Conservation (phyloP, 75 land plant species). For the Cunninghamia lanceolata region DNA sequence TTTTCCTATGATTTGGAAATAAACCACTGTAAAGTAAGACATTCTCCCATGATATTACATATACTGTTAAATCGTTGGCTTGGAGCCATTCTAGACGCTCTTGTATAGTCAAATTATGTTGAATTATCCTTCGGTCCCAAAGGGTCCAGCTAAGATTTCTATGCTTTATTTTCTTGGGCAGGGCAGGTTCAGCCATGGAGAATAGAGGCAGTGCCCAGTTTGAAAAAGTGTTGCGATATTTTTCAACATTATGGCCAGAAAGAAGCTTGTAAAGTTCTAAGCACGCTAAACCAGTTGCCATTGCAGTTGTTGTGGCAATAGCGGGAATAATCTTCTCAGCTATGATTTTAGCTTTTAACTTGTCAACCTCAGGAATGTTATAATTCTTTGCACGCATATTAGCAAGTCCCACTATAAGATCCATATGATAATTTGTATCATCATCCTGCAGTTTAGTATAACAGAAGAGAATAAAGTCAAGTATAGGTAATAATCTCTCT, state of each 20-base stretch:
- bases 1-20: slow-evolving; percentile 73
- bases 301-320: slow-evolving; percentile 87
- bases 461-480: neutral
- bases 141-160: slow-evolving; percentile 73
- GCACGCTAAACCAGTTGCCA: slow-evolving; percentile 91
- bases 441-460: slow-evolving; percentile 52
- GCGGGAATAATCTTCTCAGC: slow-evolving; percentile 90
- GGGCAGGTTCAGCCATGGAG: slow-evolving; percentile 91
- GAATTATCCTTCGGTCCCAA: slow-evolving; percentile 86
- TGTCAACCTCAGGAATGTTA: slow-evolving; percentile 88
- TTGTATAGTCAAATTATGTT: slow-evolving; percentile 57
- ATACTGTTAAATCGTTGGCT: slow-evolving; percentile 61
- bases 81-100: slow-evolving; percentile 69
- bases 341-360: slow-evolving; percentile 86
- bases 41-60: slow-evolving; percentile 77
- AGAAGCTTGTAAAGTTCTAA: slow-evolving; percentile 86
- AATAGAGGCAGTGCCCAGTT: slow-evolving; percentile 85
- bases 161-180: slow-evolving; percentile 68
- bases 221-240: slow-evolving; percentile 79
- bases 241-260: slow-evolving; percentile 61
- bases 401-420: slow-evolving; percentile 80
- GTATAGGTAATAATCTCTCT: neutral
- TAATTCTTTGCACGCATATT: slow-evolving; percentile 93
- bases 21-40: slow-evolving; percentile 73
- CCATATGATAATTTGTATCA: slow-evolving; percentile 83